phyloP scores from a whole-genome alignment of 768 basidiomycete genomes.

The Pisolithus orientalis region DNA sequence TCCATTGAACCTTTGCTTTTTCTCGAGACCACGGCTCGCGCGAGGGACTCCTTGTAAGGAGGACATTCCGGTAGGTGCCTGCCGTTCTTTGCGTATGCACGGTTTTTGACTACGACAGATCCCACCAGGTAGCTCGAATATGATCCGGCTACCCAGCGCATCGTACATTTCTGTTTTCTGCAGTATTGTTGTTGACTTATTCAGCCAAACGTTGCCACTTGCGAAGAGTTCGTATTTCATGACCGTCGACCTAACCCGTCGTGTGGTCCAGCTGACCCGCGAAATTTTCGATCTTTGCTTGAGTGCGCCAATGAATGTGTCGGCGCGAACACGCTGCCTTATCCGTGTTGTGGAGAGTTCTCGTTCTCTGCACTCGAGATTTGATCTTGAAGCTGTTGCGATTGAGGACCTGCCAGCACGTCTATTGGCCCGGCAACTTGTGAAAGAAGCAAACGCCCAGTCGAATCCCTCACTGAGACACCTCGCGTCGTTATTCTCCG shows the following conservation, averaged over 20 bases:
- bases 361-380: constrained; percentile 12
- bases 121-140: constrained; percentile 27
- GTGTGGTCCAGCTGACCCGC: constrained; percentile 33
- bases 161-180: constrained; percentile 43
- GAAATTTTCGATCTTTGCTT: constrained; percentile 39
- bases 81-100: background rate
- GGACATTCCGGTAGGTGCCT: constrained; percentile 27
- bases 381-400: background rate
- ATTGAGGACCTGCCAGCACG: constrained; percentile 30
- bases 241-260: constrained; percentile 41
- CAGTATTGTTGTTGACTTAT: constrained; percentile 38
- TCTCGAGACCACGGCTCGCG: constrained; percentile 32
- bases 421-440: constrained; percentile 40
- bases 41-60: constrained; percentile 25
- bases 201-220: constrained; percentile 36
- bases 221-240: constrained; percentile 43
- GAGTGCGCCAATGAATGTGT: constrained; percentile 28
- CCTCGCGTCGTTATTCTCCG: constrained; percentile 18
- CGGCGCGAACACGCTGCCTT: constrained; percentile 34
- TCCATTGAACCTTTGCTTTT: constrained; percentile 35
- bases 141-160: constrained; percentile 32
- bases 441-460: constrained; percentile 30
- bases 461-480: constrained; percentile 9
- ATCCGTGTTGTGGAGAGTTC: constrained; percentile 32
- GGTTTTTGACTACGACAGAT: constrained; percentile 23